Base-by-base conservation (phyloP, 2,329 filamentous ascomycete genomes). In the Parastagonospora nodorum region DNA sequence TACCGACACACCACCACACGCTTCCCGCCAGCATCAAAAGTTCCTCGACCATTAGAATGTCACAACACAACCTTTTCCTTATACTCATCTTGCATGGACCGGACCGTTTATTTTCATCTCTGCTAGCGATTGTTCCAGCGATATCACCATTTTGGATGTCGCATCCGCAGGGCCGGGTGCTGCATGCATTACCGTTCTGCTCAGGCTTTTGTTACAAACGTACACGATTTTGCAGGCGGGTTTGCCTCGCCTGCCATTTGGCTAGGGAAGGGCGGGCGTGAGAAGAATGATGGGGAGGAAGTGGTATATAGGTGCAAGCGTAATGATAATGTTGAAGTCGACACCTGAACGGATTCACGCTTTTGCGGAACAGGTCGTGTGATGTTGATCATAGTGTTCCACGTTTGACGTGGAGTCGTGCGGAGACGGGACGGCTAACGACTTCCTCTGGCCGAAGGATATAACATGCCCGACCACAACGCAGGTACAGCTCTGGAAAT, bases 41-140 rank as follows among this genome's bases (percentile, higher is more conserved):
- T 51, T 39, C 39, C 44, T 63, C 37, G 55, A 57, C 33, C 59
- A 43, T 24, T 61, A 66, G 55, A 66, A 60, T 63, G 58, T 41
- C 45, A 50, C 42, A 48, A 42, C 50, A 50, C 42, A 43, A 27
- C 44, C 36, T 48, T 37, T 39, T 54, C 50, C 47, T 55, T 27
- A 42, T 14, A 46, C 39, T 39, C 41, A 37, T 48, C 45, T 43
- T 59, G 39, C 41, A 37, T 58, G 52, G 48, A 45, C 35, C 37
- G 50, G 54, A 42, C 19, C 19, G 5, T 3, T 24, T 24, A 24
- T 36, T 42, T 24, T 30, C n/a, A 32, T 48, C 14, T 43, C 32
- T 38, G 42, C 38, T 42, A 32, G 40, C 29, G 32, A 36, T 16
- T 46, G n/a, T 48, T 31, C 29, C 51, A 46, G 50, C 45, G 31